Base-by-base conservation (phyloP, 129 eudicot genomes). In the Lactuca saligna region DNA sequence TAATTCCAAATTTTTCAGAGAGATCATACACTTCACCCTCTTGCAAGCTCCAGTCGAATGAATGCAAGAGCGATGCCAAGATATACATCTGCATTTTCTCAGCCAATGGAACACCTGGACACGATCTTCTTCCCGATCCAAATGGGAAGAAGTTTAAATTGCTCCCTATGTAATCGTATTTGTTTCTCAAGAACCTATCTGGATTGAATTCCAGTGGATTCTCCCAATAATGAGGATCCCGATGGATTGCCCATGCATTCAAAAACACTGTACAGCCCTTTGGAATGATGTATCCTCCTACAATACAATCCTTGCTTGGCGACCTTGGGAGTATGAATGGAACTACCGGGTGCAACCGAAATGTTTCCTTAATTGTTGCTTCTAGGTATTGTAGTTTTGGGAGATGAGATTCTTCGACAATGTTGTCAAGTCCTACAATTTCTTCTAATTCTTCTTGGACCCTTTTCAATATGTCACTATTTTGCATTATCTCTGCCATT, bases 171-270 rank as follows among this genome's bases (percentile, higher is more conserved):
- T 25, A 65, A 65, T 65, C 70, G 37, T 57, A 65, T 15, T 65
- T 65, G 7, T 46, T 8, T 44, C 13, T 14, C 53, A 46, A 39
- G 38, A 65, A 65, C 70, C 70, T 65, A 4, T 44, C 70, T 12
- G 70, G 70, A 11, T 46, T 65, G 13, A 46, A 65, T 3, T 65
- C 57, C 39, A 48, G 7, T 0, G 70, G 70, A 12, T 65, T 65
- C 12, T 65, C 57, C 70, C 70, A 65, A 13, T 65, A 65, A 6
- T 42, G 70, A 7, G 70, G 41, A 65, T 65, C 57, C 4, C 57
- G 41, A 42, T 65, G 57, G 15, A 65, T 65, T 48, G 70, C 46
- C 70, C 70, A 65, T 20, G 31, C 42, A 65, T 65, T 65, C 13
- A 65, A 12, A 65, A 65, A 42, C 56, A 65, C 3, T 8, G 39